Evolutionary conservation across 306 rosid genomes (phyloP), one percentile per base, ranked within the genome.

Genomic region (Acacia melanoxylon): DNA sequence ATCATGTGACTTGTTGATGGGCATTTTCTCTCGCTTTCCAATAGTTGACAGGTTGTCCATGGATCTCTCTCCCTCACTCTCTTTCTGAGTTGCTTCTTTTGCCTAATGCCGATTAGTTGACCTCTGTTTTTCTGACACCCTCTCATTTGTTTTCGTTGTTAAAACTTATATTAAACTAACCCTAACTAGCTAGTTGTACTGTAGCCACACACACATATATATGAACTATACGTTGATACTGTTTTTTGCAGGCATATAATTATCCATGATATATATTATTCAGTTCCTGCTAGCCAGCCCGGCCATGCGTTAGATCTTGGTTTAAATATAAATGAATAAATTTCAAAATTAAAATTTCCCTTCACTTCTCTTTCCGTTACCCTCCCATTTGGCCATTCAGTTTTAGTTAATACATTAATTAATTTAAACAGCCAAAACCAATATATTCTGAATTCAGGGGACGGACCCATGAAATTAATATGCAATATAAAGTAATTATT

Each of bases 1-100:
- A 88, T 88, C 96, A 88, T 90, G 93, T 88, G 90, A 88, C 68
- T 66, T 74, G 67, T 66, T 74, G 68, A 46, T 51, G 63, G 42
- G 27, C 78, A 41, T 69, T 40, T 68, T 71, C 83, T 65, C 78
- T 80, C 72, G 76, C 37, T 35, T 56, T 77, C 84, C 82, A 80
- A 49, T 41, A 62, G 81, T 89, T 88, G 79, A 81, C 91, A 83
- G 88, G 56, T 82, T 84, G 68, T 87, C 41, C 25, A 19, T 74
- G 22, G 6, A 29, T 63, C 35, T 68, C 78, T 68, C 51, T 61
- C 67, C 37, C 81, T 56, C 74, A 45, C 67, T 6, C 33, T 71
- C 70, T n/a, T 52, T 33, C 80, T 71, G 74, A n/a, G 71, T 63
- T 77, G 68, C 66, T 72, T 66, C 48, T 65, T 66, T 71, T 75